Evolutionary conservation across 208 protist genomes (phyloP).

Genomic region (Perkinsela sp.): DNA sequence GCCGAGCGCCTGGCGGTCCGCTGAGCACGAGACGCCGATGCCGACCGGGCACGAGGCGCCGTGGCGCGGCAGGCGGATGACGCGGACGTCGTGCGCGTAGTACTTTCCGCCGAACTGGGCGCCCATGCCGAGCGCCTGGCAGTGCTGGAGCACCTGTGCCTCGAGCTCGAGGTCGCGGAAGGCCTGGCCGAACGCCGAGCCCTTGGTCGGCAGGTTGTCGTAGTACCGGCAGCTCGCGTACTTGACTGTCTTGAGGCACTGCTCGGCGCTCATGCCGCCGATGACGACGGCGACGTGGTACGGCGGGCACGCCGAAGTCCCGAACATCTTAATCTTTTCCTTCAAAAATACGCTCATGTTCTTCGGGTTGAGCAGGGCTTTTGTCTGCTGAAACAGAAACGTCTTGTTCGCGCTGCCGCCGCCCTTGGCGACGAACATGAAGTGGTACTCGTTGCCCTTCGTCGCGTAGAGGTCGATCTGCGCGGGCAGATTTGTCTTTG

Average conservation of each 20-base stretch:
- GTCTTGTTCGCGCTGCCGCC: constrained; percentile 90
- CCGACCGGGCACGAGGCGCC: constrained; percentile 72
- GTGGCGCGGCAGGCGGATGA: constrained; percentile 71
- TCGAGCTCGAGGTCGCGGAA: constrained; percentile 79
- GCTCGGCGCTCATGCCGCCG: constrained; percentile 77
- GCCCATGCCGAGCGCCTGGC: constrained; percentile 67
- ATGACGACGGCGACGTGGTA: constrained; percentile 83
- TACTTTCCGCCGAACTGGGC: constrained; percentile 94
- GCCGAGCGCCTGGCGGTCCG: constrained; percentile 68
- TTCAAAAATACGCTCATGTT: constrained; percentile 63
- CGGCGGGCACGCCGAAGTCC: constrained; percentile 87
- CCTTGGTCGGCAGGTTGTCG: constrained; percentile 74
- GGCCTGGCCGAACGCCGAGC: constrained; percentile 45
- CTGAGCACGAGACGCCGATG: constrained; percentile 85
- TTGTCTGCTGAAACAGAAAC: constrained; percentile 81
- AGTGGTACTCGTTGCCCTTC: constrained; percentile 72
- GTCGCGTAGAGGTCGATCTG: constrained; percentile 83
- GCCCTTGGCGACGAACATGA: constrained; percentile 86
- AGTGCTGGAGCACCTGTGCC: constrained; percentile 51
- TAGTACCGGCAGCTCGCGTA: constrained; percentile 68
- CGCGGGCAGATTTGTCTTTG: constrained; percentile 79
- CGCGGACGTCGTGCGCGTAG: constrained; percentile 83
- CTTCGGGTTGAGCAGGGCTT: constrained; percentile 74
- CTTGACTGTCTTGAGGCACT: constrained; percentile 85
- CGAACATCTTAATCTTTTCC: constrained; percentile 68